Percentiles rank a stretch among this genome's conserved stretches.
phyloP scores from a whole-genome alignment of 164 flowering plant species.

The Vitis cinerea region DNA sequence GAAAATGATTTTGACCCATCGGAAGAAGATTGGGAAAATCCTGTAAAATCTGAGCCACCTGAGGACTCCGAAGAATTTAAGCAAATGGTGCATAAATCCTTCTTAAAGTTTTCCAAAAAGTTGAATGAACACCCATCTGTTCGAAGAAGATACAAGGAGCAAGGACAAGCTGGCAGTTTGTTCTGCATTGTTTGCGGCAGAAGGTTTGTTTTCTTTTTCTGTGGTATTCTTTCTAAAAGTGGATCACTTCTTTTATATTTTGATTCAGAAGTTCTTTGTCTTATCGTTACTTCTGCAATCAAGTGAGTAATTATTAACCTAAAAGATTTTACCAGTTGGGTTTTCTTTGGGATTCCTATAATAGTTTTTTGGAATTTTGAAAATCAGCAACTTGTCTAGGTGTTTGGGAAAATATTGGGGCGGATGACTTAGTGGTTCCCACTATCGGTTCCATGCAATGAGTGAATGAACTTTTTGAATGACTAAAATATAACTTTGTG shows the following conservation, averaged over 20 bases:
- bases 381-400: neutral
- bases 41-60: constrained; percentile 21
- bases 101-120: constrained; percentile 30
- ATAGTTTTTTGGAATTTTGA: neutral
- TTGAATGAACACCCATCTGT: constrained; percentile 31
- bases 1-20: constrained; percentile 21
- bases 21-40: constrained; percentile 10
- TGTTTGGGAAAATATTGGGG: neutral
- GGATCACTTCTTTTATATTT: constrained; percentile 5
- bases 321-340: neutral
- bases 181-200: constrained; percentile 51
- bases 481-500: neutral
- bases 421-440: neutral
- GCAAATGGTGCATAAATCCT: constrained; percentile 30
- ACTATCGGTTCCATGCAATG: neutral
- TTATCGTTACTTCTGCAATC: neutral
- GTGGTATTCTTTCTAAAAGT: constrained; percentile 4
- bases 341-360: neutral
- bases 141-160: constrained; percentile 43
- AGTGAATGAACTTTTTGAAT: neutral
- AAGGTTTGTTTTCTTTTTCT: constrained; percentile 44
- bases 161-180: constrained; percentile 50
- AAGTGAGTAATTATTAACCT: neutral
- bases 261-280: constrained; percentile 12
- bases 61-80: constrained; percentile 45